These are phyloP conservation scores for Solanum gandarillasii DNA, from an alignment of 257 asterid species.

Conservation along the genomic window DNA sequence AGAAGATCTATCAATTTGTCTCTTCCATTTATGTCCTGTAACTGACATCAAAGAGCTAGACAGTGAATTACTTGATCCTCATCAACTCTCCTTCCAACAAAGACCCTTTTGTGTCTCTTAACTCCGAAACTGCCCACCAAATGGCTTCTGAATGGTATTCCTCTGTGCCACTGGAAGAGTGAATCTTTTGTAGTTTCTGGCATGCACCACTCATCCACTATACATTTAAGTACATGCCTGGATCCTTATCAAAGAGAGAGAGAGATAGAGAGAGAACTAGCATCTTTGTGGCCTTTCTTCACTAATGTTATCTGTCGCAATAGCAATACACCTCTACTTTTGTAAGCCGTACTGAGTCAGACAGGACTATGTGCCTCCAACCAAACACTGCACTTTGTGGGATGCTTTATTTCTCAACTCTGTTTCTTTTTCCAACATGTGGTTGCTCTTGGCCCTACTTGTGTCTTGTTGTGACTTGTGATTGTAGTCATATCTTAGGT, in stretches of 20 bases:
- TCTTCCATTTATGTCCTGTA: background rate
- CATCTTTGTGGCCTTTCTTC: background rate
- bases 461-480: background rate
- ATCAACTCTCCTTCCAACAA: background rate
- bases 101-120: background rate
- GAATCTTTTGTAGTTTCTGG: background rate
- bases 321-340: background rate
- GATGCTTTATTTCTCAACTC: background rate
- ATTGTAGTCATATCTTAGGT: background rate
- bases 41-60: background rate
- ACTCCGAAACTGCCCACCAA: background rate
- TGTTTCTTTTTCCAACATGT: background rate
- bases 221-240: background rate
- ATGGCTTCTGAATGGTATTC: background rate
- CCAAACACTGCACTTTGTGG: background rate
- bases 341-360: background rate
- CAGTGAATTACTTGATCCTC: background rate
- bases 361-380: background rate
- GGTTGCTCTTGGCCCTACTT: background rate
- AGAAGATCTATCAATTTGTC: background rate
- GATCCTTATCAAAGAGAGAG: background rate
- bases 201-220: background rate
- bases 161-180: background rate
- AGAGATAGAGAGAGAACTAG: background rate
- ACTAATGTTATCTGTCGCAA: background rate